phyloP scores from a whole-genome alignment of 1,139 yeast genomes.

The Meyerozyma sp. region DNA sequence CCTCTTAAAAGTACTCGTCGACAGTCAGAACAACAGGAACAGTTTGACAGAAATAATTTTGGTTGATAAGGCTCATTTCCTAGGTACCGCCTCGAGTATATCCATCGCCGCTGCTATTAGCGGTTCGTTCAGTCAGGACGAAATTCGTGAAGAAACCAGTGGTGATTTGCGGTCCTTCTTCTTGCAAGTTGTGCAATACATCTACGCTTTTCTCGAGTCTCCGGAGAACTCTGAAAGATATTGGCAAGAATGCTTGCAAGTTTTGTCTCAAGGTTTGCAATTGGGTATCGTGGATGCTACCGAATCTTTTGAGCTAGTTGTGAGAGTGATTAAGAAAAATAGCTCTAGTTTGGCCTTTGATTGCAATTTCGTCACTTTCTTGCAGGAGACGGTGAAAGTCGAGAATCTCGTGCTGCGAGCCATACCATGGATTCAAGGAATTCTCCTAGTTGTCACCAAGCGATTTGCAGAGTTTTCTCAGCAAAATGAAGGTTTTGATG shows the following conservation, averaged over 20 bases:
- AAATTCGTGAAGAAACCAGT: background rate
- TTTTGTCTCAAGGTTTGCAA: background rate
- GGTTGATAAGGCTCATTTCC: background rate
- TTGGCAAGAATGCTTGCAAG: background rate
- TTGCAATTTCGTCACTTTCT: background rate
- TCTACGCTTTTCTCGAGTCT: background rate
- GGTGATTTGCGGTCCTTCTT: background rate
- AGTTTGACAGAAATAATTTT: background rate
- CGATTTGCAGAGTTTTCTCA: conserved; percentile 48
- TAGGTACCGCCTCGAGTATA: background rate
- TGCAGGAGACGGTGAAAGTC: background rate
- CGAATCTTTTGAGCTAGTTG: background rate
- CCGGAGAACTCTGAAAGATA: background rate
- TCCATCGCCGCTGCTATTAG: background rate
- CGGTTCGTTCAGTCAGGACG: background rate
- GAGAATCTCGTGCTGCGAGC: conserved; percentile 2
- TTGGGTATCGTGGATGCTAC: background rate
- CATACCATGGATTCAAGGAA: conserved; percentile 41
- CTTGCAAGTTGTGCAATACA: background rate
- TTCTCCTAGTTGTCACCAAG: conserved; percentile 57
- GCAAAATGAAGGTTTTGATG: conserved; percentile 28
- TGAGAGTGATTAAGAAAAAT: background rate
- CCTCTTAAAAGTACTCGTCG: background rate
- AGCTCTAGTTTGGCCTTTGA: background rate
- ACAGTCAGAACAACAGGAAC: background rate